Percentiles rank a stretch among this genome's conserved stretches.
phyloP scores from a whole-genome alignment of 371 early-diverging fungal species.

The Haplosporangium sp. region DNA sequence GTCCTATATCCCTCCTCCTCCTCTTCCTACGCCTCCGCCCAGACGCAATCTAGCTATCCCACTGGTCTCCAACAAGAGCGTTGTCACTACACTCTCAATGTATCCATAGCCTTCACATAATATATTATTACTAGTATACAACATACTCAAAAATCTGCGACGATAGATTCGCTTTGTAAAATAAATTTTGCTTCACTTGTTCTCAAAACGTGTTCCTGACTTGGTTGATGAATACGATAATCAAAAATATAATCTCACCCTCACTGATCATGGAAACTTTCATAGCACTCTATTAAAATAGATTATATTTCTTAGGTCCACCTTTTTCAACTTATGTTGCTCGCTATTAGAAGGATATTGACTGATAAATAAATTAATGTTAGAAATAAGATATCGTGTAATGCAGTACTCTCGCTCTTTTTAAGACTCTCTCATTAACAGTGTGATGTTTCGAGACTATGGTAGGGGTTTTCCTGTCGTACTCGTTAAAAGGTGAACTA shows the following conservation, averaged over 20 bases:
- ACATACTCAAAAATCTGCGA: background rate
- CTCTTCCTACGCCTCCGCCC: conserved; percentile 45
- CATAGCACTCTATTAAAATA: background rate
- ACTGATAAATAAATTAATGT: no score
- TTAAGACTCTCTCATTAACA: no score
- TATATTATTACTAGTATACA: background rate
- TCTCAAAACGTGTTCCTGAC: background rate
- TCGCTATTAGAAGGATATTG: no score
- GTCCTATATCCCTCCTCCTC: conserved; percentile 48
- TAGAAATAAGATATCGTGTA: no score
- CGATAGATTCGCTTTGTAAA: background rate
- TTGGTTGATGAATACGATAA: background rate
- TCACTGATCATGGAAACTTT: no score
- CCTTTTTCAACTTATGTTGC: no score
- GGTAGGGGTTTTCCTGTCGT: no score
- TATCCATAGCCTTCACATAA: conserved; percentile 32
- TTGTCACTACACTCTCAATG: conserved; percentile 47
- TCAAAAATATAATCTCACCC: background rate
- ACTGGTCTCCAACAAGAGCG: conserved; percentile 37
- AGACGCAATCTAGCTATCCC: conserved; percentile 38
- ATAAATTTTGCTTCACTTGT: background rate
- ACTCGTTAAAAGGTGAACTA: no score
- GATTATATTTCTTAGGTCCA: no score
- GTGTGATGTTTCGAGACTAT: no score
- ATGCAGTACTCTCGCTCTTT: no score